Evolutionary conservation across 2,329 filamentous ascomycete species (phyloP), one percentile per base, ranked within the genome.

Genomic region (Stagonosporopsis chrysanthemi): DNA sequence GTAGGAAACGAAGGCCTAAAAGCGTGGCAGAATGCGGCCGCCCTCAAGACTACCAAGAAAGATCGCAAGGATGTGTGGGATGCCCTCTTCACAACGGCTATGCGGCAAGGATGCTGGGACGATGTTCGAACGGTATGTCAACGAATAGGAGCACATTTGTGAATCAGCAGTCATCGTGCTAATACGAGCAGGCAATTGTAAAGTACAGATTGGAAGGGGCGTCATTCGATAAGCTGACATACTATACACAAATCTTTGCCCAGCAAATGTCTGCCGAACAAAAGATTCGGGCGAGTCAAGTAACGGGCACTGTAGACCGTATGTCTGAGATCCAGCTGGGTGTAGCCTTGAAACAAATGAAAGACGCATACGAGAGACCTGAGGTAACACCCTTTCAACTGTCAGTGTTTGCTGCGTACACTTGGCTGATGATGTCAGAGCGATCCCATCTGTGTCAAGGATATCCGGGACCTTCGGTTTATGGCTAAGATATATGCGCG

Each of bases 401-500:
- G n/a, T 19, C 26, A 19, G 1, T n/a, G 11, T 31, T 6, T 14
- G 9, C 22, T 14, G 4, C 6, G 15, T 22, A 15, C n/a, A 22
- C 22, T 40, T 9, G 12, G 28, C 62, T 71, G 26, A 72, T 53
- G 8, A 2, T 19, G 38, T 14, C 42, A 75, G 71, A 65, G 64
- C 42, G 66, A 72, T 22, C 52, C 60, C 0, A 66, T 71, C 43
- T 66, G 66, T 42, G 60, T 75, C 22, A 63, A 69, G 23, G 64
- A 68, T 26, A 70, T 73, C 46, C 63, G 70, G 12, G 72, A 75
- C 53, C 50, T 76, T 26, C 70, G 71, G 19, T 75, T 76, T 46
- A 74, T 75, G 70, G 66, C 62, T 7, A 62, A 69, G 14, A 66
- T 75, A 29, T 75, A 68, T 39, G 36, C 56, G 26, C 62, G 68